A percentile compares a stretch with the other conserved stretches of the same genome.
These are phyloP conservation scores for Anacardium occidentale DNA, from an alignment of 345 rosid species.

Conservation along the genomic window DNA sequence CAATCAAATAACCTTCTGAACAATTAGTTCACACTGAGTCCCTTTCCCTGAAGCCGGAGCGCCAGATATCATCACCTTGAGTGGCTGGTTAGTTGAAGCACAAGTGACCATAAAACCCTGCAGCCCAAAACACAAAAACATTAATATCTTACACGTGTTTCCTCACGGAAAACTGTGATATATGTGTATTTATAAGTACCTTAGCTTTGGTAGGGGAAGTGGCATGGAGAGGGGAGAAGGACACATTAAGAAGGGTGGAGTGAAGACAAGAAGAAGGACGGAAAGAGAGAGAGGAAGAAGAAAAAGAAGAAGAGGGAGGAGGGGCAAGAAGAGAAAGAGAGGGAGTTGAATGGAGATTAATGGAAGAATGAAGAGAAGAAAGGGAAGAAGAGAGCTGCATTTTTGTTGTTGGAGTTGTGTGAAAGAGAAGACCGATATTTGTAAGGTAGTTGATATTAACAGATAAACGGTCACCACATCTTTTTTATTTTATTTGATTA, in stretches of 20 bases:
- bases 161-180: background rate
- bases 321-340: conserved; percentile 26
- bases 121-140: conserved; percentile 1
- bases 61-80: conserved; percentile 93
- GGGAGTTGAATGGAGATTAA: conserved; percentile 20
- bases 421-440: too few relatives aligned
- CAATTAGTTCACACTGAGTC: conserved; percentile 83
- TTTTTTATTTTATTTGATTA: too few relatives aligned
- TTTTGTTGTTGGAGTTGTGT: background rate
- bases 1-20: conserved; percentile 53
- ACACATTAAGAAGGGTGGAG: conserved; percentile 23
- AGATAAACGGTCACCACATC: conserved; percentile 41
- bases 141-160: too few relatives aligned
- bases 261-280: conserved; percentile 17
- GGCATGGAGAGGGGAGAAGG: conserved; percentile 23
- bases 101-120: conserved; percentile 49
- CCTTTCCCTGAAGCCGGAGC: conserved; percentile 96
- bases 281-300: conserved; percentile 31
- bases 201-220: conserved; percentile 31
- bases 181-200: conserved; percentile 19
- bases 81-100: conserved; percentile 49
- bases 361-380: conserved; percentile 30
- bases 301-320: conserved; percentile 32
- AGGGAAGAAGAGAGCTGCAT: conserved; percentile 38
- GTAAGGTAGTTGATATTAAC: conserved; percentile 7